A percentile compares a stretch with the other conserved stretches of the same genome.
These are phyloP conservation scores for Coniferiporia weirii DNA, from an alignment of 1,284 basidiomycete species.

Conservation along the genomic window DNA sequence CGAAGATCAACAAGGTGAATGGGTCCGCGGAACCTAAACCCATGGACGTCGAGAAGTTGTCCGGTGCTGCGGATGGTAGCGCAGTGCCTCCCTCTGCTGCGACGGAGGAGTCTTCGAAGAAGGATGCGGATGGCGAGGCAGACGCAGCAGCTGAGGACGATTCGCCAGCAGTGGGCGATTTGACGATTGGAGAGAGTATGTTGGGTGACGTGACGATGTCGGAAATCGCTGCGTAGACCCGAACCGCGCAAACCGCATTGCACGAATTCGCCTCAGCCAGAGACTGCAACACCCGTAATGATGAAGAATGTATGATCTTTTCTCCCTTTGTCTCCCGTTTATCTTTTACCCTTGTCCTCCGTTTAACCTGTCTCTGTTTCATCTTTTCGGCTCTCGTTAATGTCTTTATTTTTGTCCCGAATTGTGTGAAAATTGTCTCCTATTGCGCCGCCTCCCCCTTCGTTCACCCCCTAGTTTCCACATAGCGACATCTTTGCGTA, in stretches of 20 bases:
- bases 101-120: background rate
- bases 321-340: background rate
- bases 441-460: background rate
- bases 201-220: conserved; percentile 17
- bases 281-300: background rate
- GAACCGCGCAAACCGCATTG: background rate
- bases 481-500: too few species aligned
- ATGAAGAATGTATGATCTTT: conserved; percentile 2
- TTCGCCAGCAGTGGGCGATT: conserved; percentile 4
- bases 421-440: background rate
- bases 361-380: background rate
- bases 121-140: background rate
- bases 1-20: conserved; percentile 24
- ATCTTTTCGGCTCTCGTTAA: background rate
- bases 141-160: background rate
- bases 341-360: background rate
- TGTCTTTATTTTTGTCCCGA: background rate
- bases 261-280: background rate
- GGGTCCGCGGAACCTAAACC: background rate
- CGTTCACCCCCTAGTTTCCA: background rate
- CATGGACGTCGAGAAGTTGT: conserved; percentile 1
- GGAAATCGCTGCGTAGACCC: conserved; percentile 3
- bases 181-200: conserved; percentile 9
- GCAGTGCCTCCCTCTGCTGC: background rate
- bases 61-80: background rate